Evolutionary conservation across 345 rosid genomes (phyloP).

Genomic region (Abelmoschus esculentus): DNA sequence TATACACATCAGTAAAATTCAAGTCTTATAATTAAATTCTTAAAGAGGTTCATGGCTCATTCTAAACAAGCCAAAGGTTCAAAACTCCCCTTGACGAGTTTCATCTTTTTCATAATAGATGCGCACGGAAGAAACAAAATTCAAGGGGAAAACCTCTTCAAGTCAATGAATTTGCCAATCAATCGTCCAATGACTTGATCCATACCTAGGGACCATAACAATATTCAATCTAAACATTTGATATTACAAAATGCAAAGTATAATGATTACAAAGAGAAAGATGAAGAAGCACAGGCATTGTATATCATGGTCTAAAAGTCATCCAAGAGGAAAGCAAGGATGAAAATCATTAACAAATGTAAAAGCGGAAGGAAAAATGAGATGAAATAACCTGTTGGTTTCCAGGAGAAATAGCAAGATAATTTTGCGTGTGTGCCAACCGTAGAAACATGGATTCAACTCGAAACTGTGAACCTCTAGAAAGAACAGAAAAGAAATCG

Average conservation of each 20-base stretch:
- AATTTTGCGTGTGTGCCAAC: conserved; percentile 91
- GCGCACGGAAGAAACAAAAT: no score
- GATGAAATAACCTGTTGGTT: conserved; percentile 56
- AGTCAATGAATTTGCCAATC: no score
- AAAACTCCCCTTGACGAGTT: no score
- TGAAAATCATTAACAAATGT: not conserved
- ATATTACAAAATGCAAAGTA: not conserved
- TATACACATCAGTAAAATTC: no score
- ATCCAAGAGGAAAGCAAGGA: not conserved
- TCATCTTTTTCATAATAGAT: no score
- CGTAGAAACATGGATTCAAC: conserved; percentile 97
- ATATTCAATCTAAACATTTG: not conserved
- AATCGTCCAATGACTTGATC: no score
- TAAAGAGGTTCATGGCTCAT: no score
- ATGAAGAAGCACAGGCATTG: not conserved
- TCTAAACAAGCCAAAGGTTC: no score
- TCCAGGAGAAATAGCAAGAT: conserved; percentile 93
- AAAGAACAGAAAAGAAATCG: conserved; percentile 95
- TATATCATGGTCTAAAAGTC: not conserved
- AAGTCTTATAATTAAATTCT: no score
- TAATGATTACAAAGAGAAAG: not conserved
- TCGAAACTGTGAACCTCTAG: conserved; percentile 96
- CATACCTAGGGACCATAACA: no score
- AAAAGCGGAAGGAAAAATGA: not conserved
- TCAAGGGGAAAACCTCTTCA: no score